Conservation (phyloP, 1,139 yeast genomes). For the Diutina ranongensis region DNA sequence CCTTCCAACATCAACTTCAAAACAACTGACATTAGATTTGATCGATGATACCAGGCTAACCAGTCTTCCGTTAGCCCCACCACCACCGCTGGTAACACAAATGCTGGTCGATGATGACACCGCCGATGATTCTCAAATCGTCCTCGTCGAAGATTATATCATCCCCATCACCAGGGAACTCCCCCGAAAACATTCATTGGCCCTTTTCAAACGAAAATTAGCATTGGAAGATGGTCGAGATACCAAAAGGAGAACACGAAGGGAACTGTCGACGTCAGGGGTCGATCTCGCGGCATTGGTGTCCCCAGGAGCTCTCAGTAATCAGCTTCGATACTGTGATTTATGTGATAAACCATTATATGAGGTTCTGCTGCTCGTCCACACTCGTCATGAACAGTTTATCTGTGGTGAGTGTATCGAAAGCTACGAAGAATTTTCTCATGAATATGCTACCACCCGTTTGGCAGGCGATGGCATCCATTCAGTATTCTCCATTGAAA, state of each 20-base stretch:
- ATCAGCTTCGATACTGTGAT: conserved; percentile 43
- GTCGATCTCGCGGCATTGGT: conserved; percentile 30
- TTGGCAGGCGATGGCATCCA: background rate
- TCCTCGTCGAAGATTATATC: conserved; percentile 2
- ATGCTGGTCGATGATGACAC: background rate
- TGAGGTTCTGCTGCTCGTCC: conserved; percentile 27
- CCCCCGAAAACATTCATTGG: conserved; percentile 3
- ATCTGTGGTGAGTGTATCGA: conserved; percentile 57
- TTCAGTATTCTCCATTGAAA: background rate
- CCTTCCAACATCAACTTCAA: background rate
- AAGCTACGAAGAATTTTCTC: conserved; percentile 41
- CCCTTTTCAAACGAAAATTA: background rate
- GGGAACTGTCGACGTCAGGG: background rate
- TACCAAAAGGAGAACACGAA: background rate
- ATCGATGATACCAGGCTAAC: conserved; percentile 4
- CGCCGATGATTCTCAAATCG: conserved; percentile 1
- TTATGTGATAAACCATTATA: conserved; percentile 58
- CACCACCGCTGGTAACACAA: background rate
- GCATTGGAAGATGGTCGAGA: background rate
- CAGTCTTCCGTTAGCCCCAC: conserved; percentile 5
- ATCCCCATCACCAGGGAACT: background rate
- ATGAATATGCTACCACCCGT: conserved; percentile 14
- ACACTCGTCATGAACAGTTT: conserved; percentile 19
- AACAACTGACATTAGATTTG: background rate
- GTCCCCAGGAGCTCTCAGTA: conserved; percentile 10